phyloP scores from a whole-genome alignment of 331 rosid species.

The Pyrus hybrid region DNA sequence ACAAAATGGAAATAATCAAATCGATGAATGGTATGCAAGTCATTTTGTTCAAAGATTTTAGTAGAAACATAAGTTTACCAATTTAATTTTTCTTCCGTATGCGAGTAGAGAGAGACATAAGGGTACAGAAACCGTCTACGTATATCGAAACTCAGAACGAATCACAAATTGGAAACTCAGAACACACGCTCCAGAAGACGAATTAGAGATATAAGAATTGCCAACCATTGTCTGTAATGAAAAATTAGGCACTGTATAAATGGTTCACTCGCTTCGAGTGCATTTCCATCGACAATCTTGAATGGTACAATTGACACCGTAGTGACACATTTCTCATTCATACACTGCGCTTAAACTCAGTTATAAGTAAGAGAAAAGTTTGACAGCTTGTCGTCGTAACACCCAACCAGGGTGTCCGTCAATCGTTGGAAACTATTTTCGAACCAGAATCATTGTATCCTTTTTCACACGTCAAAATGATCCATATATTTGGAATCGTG shows the following conservation, averaged over 20 bases:
- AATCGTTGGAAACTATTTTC: background rate
- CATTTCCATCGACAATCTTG: background rate
- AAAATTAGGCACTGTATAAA: background rate
- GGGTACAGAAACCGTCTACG: too few species aligned
- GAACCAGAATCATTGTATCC: background rate
- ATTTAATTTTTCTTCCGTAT: too few species aligned
- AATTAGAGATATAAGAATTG: background rate
- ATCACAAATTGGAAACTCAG: background rate
- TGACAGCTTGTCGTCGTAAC: background rate
- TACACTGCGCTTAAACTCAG: background rate
- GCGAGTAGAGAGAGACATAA: too few species aligned
- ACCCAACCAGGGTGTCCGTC: background rate
- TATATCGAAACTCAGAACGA: too few species aligned
- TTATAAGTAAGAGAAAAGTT: background rate
- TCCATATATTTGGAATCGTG: background rate
- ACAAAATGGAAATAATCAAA: conserved; percentile 48
- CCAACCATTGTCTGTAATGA: background rate
- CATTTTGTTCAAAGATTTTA: too few species aligned
- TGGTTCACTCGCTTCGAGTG: background rate
- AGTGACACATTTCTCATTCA: background rate
- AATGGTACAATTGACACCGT: background rate
- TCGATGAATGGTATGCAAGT: too few species aligned
- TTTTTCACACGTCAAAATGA: background rate
- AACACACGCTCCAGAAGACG: background rate
- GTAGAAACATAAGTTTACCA: too few species aligned